Evolutionary conservation across 148 eudicot genomes (phyloP), one percentile per base, ranked within the genome.

Genomic region (Bassia scoparia): DNA sequence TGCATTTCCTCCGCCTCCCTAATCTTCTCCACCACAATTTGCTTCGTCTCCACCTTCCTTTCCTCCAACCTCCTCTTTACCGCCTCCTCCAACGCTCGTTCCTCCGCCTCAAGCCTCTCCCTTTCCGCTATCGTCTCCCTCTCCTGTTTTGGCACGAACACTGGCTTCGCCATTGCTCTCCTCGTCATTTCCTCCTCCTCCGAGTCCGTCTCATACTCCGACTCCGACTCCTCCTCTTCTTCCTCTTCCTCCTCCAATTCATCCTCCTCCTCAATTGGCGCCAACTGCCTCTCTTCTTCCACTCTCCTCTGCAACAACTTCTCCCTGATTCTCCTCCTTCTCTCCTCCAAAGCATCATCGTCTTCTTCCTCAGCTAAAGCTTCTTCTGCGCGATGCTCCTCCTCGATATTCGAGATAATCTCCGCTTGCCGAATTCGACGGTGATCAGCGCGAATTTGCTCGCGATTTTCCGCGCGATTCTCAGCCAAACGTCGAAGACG

Each of bases 201-300:
- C 1, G 85, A 79, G 65, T 89, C 95, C 27, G 95, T 89, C 81
- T 89, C 95, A 29, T 87, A 87, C 78, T 89, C 95, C 21, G 85
- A 81, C 5, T 74, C 83, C 21, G 83, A 85, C n/a, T 68, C 78
- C 29, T 79, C 85, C 18, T 66, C 78, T 59, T 81, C 87, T 2
- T 80, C 84, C 21, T 72, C 88, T 2, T 43, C 83, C 27, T 69
- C 88, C 15, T 33, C 83, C 23, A 73, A 89, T 1, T 83, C 88
- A 48, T 87, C 90, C n/a, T 86, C 90, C 66, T 85, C 90, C 64
- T 82, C 90, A 60, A 76, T 58, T 1, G 84, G 81, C 49, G 81
- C 84, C 33, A 76, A 55, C 16, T 74, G 77, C 18, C 58, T 68
- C 68, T 81, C 86, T 76, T 87, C 88, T 24, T 84, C 89, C 30